These are phyloP conservation scores for Gossypium stocksii DNA, from an alignment of 345 rosid genomes.

Conservation along the genomic window DNA sequence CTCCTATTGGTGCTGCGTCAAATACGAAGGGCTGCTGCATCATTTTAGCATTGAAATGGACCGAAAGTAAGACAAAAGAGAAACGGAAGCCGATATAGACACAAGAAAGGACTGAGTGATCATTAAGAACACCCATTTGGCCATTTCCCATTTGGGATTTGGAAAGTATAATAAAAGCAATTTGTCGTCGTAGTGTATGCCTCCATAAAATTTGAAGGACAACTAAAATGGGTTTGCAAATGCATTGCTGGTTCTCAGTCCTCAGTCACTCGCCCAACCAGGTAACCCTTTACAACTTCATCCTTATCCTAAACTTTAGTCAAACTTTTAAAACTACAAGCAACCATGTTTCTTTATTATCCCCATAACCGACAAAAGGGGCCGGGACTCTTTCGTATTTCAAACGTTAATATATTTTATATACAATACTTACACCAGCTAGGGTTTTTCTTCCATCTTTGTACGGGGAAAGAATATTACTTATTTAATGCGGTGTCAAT, in stretches of 20 bases:
- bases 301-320: not conserved
- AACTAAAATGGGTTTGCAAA: too few species aligned
- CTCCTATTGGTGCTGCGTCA: too few species aligned
- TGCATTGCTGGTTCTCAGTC: not conserved
- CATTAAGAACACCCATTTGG: too few species aligned
- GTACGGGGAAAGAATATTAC: too few species aligned
- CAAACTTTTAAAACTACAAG: not conserved
- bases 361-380: not conserved
- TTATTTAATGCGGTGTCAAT: too few species aligned
- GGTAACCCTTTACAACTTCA: not conserved
- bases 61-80: not conserved
- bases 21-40: too few species aligned
- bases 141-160: too few species aligned
- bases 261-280: not conserved
- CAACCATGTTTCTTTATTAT: not conserved
- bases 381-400: not conserved
- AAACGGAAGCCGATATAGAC: not conserved
- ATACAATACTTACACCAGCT: not conserved
- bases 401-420: too few species aligned
- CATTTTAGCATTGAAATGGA: too few species aligned
- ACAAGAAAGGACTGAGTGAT: not conserved
- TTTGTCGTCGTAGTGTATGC: too few species aligned
- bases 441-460: not conserved
- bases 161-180: too few species aligned
- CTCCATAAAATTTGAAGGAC: too few species aligned